Conservation (phyloP, 129 eudicot species). For the Chrysanthemum seticuspe region DNA sequence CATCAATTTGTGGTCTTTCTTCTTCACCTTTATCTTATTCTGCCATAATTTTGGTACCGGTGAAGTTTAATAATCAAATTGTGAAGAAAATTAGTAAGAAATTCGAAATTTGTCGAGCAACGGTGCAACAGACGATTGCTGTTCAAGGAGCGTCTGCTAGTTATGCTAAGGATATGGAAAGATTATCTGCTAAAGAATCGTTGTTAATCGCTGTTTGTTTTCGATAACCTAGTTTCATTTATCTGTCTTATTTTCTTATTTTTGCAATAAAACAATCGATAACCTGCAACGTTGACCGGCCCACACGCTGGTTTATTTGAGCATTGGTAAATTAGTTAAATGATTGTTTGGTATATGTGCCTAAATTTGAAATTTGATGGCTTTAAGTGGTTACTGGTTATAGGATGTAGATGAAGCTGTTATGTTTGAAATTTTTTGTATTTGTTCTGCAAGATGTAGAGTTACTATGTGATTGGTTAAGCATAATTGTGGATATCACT, state of each 20-base stretch:
- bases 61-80: slow-evolving; percentile 8
- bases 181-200: slow-evolving; percentile 84
- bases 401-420: no score
- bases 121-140: slow-evolving; percentile 48
- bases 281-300: no score
- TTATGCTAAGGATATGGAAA: slow-evolving; percentile 85
- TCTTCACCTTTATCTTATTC: slow-evolving; percentile 26
- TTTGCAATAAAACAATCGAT: not conserved
- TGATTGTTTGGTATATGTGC: no score
- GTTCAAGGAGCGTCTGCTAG: slow-evolving; percentile 76
- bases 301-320: no score
- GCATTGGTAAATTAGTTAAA: no score
- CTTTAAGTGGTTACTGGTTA: no score
- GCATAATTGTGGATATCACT: no score
- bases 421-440: no score
- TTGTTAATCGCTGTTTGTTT: slow-evolving; percentile 82
- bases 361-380: no score
- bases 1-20: slow-evolving; percentile 25
- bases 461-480: no score
- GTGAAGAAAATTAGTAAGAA: slow-evolving; percentile 25
- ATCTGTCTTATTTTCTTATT: slow-evolving; percentile 1
- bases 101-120: slow-evolving; percentile 43
- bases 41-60: slow-evolving; percentile 28
- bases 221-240: not conserved
- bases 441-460: no score